Evolutionary conservation across 2,329 filamentous ascomycete genomes (phyloP).

Genomic region (Alternaria sp.): DNA sequence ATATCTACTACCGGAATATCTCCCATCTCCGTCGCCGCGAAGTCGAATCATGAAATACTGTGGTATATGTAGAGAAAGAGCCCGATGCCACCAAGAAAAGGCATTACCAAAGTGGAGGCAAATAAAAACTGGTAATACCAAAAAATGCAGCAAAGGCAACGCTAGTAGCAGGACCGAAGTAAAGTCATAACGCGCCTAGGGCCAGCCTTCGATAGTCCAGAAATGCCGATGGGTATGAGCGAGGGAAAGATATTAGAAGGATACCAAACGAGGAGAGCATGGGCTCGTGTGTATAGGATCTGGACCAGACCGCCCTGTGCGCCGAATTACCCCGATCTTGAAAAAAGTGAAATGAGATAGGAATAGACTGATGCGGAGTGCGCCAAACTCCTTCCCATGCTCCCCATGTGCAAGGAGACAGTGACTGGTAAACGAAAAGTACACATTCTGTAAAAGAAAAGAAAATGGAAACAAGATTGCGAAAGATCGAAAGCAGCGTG

Average conservation of each 20-base stretch:
- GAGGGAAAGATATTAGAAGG: conserved; percentile 50
- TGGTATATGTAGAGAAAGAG: conserved; percentile 51
- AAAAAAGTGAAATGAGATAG: conserved; percentile 23
- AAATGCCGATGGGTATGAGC: conserved; percentile 49
- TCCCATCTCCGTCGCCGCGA: conserved; percentile 30
- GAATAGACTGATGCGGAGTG: conserved; percentile 26
- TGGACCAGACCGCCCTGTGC: conserved; percentile 48
- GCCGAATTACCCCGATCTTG: conserved; percentile 45
- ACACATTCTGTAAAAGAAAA: conserved; percentile 46
- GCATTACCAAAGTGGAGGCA: conserved; percentile 26
- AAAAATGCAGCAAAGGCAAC: conserved; percentile 28
- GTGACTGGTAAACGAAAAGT: conserved; percentile 27
- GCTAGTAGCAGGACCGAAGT: conserved; percentile 37
- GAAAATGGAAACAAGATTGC: conserved; percentile 34
- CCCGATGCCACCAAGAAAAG: conserved; percentile 30
- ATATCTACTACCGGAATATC: conserved; percentile 32
- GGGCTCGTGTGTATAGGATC: conserved; percentile 47
- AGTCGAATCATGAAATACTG: conserved; percentile 42
- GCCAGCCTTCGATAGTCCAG: conserved; percentile 52
- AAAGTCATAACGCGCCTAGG: conserved; percentile 44
- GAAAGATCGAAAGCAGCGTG: conserved; percentile 20
- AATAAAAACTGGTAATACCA: conserved; percentile 41
- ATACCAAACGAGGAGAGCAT: conserved; percentile 44
- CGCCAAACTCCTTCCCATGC: conserved; percentile 49
- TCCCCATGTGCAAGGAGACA: conserved; percentile 45